Percentiles rank a stretch among this genome's conserved stretches.
Conservation (phyloP, 2,329 filamentous ascomycete species). For the Epichloe sibirici region DNA sequence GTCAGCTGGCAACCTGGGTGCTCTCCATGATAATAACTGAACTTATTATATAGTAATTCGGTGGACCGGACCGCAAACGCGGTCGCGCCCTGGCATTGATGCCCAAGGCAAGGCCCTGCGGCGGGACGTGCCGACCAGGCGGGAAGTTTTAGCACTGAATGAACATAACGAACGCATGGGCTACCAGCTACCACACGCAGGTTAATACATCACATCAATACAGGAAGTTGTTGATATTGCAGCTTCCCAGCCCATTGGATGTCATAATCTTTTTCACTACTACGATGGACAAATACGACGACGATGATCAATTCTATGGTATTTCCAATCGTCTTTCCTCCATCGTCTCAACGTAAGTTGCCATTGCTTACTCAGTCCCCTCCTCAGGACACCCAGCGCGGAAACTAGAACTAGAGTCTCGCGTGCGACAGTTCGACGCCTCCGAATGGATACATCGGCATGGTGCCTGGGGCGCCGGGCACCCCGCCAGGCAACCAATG, state of each 20-base stretch:
- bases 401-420: slow-evolving; percentile 33
- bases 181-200: too few species aligned
- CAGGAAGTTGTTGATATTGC: too few species aligned
- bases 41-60: not conserved
- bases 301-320: slow-evolving; percentile 1
- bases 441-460: slow-evolving; percentile 26
- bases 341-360: not conserved
- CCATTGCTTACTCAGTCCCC: not conserved
- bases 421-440: slow-evolving; percentile 38
- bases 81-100: not conserved
- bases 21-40: too few species aligned
- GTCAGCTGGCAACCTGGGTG: too few species aligned
- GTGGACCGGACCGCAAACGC: not conserved
- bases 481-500: not conserved
- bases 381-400: slow-evolving; percentile 41
- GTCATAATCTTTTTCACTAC: too few species aligned
- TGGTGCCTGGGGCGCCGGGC: slow-evolving; percentile 1
- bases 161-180: not conserved
- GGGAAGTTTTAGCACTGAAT: not conserved
- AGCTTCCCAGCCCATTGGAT: too few species aligned
- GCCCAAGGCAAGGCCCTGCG: not conserved
- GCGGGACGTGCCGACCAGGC: not conserved
- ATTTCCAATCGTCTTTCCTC: not conserved
- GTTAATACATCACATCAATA: too few species aligned
- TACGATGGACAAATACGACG: not conserved